Conservation (phyloP, 2,329 filamentous ascomycete species). For the Domatiomyces catenatus region DNA sequence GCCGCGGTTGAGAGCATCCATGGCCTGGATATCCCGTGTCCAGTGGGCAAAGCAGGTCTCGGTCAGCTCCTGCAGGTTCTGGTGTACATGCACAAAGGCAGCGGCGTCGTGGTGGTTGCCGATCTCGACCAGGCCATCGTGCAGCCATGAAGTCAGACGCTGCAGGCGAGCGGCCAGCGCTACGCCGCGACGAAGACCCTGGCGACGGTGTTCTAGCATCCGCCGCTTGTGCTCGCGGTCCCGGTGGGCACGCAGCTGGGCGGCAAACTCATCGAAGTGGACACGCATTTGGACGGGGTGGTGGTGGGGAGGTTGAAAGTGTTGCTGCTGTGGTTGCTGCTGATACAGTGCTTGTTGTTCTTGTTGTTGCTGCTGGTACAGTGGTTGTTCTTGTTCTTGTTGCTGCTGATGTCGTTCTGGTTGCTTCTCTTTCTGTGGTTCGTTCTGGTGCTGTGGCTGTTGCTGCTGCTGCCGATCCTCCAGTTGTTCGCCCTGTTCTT, state of each 20-base stretch:
- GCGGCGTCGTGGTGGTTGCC: conserved; percentile 31
- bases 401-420: too few species aligned
- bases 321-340: conserved; percentile 8
- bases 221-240: conserved; percentile 28
- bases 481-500: not conserved
- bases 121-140: conserved; percentile 31
- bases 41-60: conserved; percentile 26
- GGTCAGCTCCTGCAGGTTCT: conserved; percentile 30
- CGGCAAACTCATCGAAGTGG: conserved; percentile 31
- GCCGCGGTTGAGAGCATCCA: conserved; percentile 20
- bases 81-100: conserved; percentile 30
- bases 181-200: conserved; percentile 28
- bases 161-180: conserved; percentile 29
- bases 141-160: conserved; percentile 27
- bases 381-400: too few species aligned
- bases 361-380: not conserved
- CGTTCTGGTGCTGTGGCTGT: not conserved
- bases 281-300: conserved; percentile 15
- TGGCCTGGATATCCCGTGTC: conserved; percentile 21
- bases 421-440: not conserved
- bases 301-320: not conserved
- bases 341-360: not conserved
- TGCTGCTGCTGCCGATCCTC: not conserved
- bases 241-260: conserved; percentile 27
- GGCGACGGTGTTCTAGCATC: conserved; percentile 25